Base-by-base conservation (phyloP, 257 asterid species). In the Petunia axillaris region DNA sequence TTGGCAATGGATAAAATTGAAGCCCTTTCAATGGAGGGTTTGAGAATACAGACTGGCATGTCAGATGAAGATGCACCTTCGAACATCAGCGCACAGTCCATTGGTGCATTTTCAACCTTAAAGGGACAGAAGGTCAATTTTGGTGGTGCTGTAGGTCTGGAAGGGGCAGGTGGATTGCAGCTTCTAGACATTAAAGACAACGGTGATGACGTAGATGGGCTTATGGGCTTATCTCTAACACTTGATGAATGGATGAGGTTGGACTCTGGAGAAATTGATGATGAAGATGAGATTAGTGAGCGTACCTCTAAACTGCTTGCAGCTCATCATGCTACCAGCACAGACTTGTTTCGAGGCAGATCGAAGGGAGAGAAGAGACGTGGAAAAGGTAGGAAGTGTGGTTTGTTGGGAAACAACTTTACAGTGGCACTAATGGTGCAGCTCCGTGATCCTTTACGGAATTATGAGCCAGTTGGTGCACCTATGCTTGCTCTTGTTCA, bases 401-500 rank as follows among this genome's bases (percentile, higher is more conserved):
- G 99, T 60, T 87, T 95, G 86, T 84, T 95, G 63, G 97, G 99
- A 9, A 92, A 96, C 85, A 94, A 92, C 83, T 96, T 96, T 82
- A 96, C 97, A 0, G 97, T 96, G 77, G 98, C 99, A 14, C 79
- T 96, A 67, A 92, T 96, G 99, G 98, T 96, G 71, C 98, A 94
- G 87, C 89, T 96, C 39, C 97, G 97, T 60, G 98, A 96, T 87
- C 99, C 99, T 59, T 77, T 96, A 58, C 86, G 99, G 54, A 78
- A 96, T 87, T 96, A 87, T 73, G 99, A 96, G 85, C 88, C 95
- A 3, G 98, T 96, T 80, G 99, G 99, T 67, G 80, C 97, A 36
- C 99, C 98, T 16, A 92, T 94, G 99, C 99, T 96, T 60, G 95
- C 98, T 54, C 93, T 96, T 75, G 90, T 96, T 85, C 99, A 94